Base-by-base conservation (phyloP, 768 basidiomycete genomes). In the Lyophyllum decastes region DNA sequence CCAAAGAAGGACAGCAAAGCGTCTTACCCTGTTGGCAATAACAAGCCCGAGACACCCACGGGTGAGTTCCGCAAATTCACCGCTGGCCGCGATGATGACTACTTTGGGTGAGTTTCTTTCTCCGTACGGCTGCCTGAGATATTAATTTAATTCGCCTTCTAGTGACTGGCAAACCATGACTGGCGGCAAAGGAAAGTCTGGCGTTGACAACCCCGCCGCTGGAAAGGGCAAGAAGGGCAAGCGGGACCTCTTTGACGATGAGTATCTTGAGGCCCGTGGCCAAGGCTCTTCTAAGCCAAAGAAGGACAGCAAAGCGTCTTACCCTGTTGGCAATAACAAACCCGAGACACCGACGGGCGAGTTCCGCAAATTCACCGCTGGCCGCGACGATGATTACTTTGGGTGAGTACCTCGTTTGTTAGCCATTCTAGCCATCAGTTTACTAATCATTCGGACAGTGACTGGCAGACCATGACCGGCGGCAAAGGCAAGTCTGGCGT, bases 51-150 rank as follows among this genome's bases (percentile, higher is more conserved):
- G 53, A 54, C 53, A 12, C 53, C 53, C 4, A 54, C n/a, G 2
- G 53, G 53, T 34, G 44, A 54, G 22, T 54, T 54, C 45, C 53
- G 53, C 21, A 33, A 54, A 19, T 19, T 6, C 53, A 54, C 53
- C 22, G 53, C 53, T 9, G 53, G 53, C 9, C 43, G 53, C 12
- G 11, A 55, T n/a, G 54, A 55, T 25, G 54, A 55, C 21, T 57
- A 57, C 49, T 57, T 57, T 30, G 55, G 17, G 55, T 57, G 49
- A 24, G 48, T 55, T n/a, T n/a, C n/a, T n/a, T n/a, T n/a, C n/a
- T n/a, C n/a, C n/a, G n/a, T n/a, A n/a, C n/a, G n/a, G n/a, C n/a
- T n/a, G n/a, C n/a, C n/a, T n/a, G n/a, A n/a, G n/a, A n/a, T n/a
- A n/a, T n/a, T n/a, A n/a, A n/a, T n/a, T n/a, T n/a, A n/a, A n/a